These are phyloP conservation scores for Neurospora sp. DNA, from an alignment of 495 filamentous ascomycete genomes.

Conservation along the genomic window DNA sequence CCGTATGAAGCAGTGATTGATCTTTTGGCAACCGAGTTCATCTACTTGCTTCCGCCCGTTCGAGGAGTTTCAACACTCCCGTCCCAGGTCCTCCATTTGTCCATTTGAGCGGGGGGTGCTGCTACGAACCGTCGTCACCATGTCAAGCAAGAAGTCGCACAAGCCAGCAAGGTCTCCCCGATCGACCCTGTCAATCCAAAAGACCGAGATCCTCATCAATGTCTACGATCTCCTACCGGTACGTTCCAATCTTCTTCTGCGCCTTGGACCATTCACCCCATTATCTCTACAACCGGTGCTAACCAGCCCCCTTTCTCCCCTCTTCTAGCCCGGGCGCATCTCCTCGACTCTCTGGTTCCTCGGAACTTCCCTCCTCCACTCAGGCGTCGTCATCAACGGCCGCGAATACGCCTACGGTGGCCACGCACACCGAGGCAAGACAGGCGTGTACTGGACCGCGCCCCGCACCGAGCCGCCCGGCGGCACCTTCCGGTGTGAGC, in stretches of 20 bases:
- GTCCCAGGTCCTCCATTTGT: background rate
- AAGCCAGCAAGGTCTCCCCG: slow-evolving; percentile 39
- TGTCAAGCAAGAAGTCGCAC: slow-evolving; percentile 20
- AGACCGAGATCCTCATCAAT: slow-evolving; percentile 66
- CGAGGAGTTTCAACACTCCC: background rate
- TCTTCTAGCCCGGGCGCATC: slow-evolving; percentile 52
- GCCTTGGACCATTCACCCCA: background rate
- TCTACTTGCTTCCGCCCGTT: background rate
- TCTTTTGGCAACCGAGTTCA: background rate
- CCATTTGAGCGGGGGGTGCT: background rate
- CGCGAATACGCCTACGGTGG: slow-evolving; percentile 79
- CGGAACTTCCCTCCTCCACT: slow-evolving; percentile 64
- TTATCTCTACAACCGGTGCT: background rate
- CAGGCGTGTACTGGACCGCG: slow-evolving; percentile 70
- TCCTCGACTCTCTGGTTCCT: slow-evolving; percentile 61
- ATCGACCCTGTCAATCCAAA: slow-evolving; percentile 49
- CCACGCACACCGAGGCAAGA: slow-evolving; percentile 53
- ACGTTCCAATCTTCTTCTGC: slow-evolving; percentile 16
- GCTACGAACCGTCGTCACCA: background rate
- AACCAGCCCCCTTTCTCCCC: background rate
- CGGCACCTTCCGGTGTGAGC: slow-evolving; percentile 56
- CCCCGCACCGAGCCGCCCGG: slow-evolving; percentile 60
- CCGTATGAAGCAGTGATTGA: background rate
- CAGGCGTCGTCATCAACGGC: slow-evolving; percentile 66
- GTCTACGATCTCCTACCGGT: slow-evolving; percentile 72